These are phyloP conservation scores for Pleurotus citrinopileatus DNA, from an alignment of 768 basidiomycete genomes.

Conservation along the genomic window DNA sequence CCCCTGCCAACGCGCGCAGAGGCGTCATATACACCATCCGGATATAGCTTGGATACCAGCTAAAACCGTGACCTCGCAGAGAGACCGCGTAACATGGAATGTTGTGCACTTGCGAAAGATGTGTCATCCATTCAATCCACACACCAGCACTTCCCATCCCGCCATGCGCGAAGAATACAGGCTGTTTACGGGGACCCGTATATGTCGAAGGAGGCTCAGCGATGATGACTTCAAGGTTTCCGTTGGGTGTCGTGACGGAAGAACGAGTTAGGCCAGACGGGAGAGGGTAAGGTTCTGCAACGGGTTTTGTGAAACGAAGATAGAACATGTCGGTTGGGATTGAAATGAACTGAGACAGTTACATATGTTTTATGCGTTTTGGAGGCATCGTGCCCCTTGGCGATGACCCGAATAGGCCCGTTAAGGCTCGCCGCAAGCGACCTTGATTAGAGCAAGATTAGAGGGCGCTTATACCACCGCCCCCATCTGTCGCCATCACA, in stretches of 20 bases:
- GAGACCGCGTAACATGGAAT: conserved; percentile 1
- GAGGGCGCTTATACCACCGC: too few relatives aligned
- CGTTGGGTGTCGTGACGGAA: neutral
- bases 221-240: neutral
- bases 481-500: too few relatives aligned
- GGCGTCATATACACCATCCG: conserved; percentile 1
- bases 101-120: conserved; percentile 3
- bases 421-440: too few relatives aligned
- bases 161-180: neutral
- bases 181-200: neutral
- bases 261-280: neutral
- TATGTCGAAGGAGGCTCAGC: conserved; percentile 2
- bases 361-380: too few relatives aligned
- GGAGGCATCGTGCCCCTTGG: too few relatives aligned
- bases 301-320: neutral
- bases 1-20: neutral
- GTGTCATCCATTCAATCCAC: conserved; percentile 6
- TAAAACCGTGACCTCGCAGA: conserved; percentile 1
- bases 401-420: too few relatives aligned
- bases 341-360: too few relatives aligned
- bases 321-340: neutral
- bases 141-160: conserved; percentile 1
- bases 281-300: neutral
- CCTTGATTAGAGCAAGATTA: too few relatives aligned
- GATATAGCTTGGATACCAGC: conserved; percentile 4